Conservation (phyloP, 2,329 filamentous ascomycete genomes). For the Colletotrichum orchidophilum region DNA sequence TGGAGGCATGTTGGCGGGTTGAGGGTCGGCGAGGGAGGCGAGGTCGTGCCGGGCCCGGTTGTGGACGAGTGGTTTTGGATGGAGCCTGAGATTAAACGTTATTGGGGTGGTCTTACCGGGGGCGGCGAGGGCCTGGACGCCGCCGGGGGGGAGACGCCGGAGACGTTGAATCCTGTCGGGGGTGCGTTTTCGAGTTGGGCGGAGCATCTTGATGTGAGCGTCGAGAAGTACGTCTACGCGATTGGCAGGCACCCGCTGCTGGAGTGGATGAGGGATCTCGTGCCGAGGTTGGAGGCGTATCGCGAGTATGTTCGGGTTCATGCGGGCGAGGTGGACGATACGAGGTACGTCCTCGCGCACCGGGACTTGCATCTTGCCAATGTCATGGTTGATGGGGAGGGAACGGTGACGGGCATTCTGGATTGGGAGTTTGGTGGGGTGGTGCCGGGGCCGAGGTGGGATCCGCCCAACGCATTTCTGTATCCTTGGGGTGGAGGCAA, state of each 20-base stretch:
- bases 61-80: slow-evolving; percentile 50
- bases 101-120: no score
- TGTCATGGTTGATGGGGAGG: background rate
- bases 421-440: slow-evolving; percentile 50
- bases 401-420: slow-evolving; percentile 44
- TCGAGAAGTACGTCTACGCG: slow-evolving; percentile 39
- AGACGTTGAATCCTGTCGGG: slow-evolving; percentile 39
- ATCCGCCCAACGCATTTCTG: slow-evolving; percentile 16
- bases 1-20: slow-evolving; percentile 34
- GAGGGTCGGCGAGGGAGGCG: slow-evolving; percentile 19
- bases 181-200: slow-evolving; percentile 44
- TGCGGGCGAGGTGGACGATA: background rate
- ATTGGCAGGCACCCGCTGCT: slow-evolving; percentile 37
- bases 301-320: slow-evolving; percentile 37
- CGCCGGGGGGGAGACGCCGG: slow-evolving; percentile 28
- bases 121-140: no score
- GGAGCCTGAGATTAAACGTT: slow-evolving; percentile 40
- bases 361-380: background rate
- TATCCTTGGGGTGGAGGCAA: slow-evolving; percentile 9
- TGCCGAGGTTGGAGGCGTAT: slow-evolving; percentile 37
- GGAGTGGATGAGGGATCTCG: slow-evolving; percentile 44
- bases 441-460: slow-evolving; percentile 15
- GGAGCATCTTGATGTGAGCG: slow-evolving; percentile 41
- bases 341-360: background rate
- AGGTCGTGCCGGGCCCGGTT: slow-evolving; percentile 37